Evolutionary conservation across 768 basidiomycete species (phyloP), one percentile per base, ranked within the genome.

Genomic region (Lanmaoa rubissima): DNA sequence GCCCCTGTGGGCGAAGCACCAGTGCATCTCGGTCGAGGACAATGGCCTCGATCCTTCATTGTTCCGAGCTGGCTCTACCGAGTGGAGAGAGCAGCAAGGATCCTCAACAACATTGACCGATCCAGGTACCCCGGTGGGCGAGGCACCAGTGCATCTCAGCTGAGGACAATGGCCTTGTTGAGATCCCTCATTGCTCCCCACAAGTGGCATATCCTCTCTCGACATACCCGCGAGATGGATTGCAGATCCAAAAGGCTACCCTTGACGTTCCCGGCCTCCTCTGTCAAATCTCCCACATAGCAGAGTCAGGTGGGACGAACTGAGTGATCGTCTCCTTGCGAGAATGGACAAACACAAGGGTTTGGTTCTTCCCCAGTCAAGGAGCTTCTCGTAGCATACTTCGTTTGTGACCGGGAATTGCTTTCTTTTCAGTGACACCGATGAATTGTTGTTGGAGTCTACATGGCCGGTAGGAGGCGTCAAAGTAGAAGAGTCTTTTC

Each of bases 201-300:
- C 94, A 11, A 91, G 82, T 10, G 83, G 86, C 68, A 96, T 88
- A 58, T 98, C 96, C 61, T 91, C 91, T 52, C 91, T 78, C 9
- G 87, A 80, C 94, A 99, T 97, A 26, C 97, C 96, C 12, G 97
- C 96, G 64, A 98, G 97, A 70, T 98, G 97, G 55, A 98, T 96
- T 48, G 88, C 96, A 63, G 98, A 97, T 0, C 97, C 96, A 62
- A 98, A 99, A 0, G 96, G 94, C 80, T 65, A 64, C 98, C 94
- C 64, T 86, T 88, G 48, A 91, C 90, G 55, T 89, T 86, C 44
- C 82, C 82, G 9, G 88, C 87, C 64, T 98, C 97, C 58, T 87
- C 83, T 0, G 85, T 83, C 50, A 74, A 55, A 98, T 94, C 73
- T 97, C 94, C 31, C 94, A 83, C 0, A 90, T 90, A 0, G 94